These are phyloP conservation scores for Omphalotus olearius DNA, from an alignment of 1,284 basidiomycete species.

Conservation along the genomic window DNA sequence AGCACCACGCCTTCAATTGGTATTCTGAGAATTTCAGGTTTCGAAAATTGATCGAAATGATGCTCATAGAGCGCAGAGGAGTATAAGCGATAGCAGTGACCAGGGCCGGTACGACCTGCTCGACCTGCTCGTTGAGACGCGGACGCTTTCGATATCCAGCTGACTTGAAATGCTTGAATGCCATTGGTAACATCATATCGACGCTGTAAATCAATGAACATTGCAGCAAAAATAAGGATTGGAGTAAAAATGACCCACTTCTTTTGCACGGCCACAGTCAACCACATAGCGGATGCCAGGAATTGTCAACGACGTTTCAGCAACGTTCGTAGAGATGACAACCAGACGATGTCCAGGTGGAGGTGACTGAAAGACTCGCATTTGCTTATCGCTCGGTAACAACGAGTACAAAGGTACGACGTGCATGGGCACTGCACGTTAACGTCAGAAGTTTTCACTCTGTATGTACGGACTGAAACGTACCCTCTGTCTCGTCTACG, in stretches of 20 bases:
- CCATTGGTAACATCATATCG: slow-evolving; percentile 95
- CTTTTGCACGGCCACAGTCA: slow-evolving; percentile 95
- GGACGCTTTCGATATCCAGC: slow-evolving; percentile 95
- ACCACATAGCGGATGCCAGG: slow-evolving; percentile 98
- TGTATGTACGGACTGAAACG: slow-evolving; percentile 31
- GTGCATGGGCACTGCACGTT: slow-evolving; percentile 67
- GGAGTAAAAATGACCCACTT: slow-evolving; percentile 44
- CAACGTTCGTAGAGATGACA: slow-evolving; percentile 97
- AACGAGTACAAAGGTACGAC: slow-evolving; percentile 96
- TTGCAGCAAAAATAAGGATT: not conserved
- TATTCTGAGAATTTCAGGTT: slow-evolving; percentile 93
- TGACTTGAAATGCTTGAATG: slow-evolving; percentile 95
- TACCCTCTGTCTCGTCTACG: slow-evolving; percentile 59
- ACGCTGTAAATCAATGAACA: slow-evolving; percentile 56
- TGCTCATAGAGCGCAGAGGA: slow-evolving; percentile 91
- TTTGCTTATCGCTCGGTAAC: slow-evolving; percentile 94
- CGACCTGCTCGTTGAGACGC: slow-evolving; percentile 93
- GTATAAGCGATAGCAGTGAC: slow-evolving; percentile 90
- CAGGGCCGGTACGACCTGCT: slow-evolving; percentile 93
- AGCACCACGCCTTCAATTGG: slow-evolving; percentile 97
- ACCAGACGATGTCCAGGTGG: slow-evolving; percentile 85
- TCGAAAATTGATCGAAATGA: slow-evolving; percentile 83
- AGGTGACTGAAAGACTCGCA: slow-evolving; percentile 91
- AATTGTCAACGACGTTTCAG: slow-evolving; percentile 97
- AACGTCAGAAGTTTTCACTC: not conserved